A percentile compares a stretch with the other conserved stretches of the same genome.
phyloP scores from a whole-genome alignment of 768 basidiomycete genomes.

The Auriscalpium microsporum region DNA sequence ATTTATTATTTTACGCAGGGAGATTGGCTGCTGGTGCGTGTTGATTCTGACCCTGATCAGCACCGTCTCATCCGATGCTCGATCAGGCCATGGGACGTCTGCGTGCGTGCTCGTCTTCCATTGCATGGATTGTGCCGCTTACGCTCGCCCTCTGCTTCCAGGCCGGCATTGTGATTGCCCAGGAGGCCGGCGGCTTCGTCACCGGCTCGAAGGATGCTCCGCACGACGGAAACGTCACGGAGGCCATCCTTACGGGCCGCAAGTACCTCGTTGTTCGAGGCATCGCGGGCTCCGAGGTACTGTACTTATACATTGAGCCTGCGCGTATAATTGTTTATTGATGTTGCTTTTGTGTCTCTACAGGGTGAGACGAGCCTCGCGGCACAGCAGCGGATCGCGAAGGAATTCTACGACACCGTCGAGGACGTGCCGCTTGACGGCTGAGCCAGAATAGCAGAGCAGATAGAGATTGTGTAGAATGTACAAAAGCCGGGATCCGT shows the following conservation, averaged over 20 bases:
- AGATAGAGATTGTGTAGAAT: too few relatives aligned
- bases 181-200: constrained; percentile 79
- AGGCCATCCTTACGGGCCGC: constrained; percentile 65
- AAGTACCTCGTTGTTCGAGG: constrained; percentile 75
- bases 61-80: too few relatives aligned
- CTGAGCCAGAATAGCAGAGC: too few relatives aligned
- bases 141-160: constrained; percentile 15
- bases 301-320: constrained; percentile 28
- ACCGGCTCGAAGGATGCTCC: constrained; percentile 52
- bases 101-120: constrained; percentile 31
- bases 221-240: constrained; percentile 44
- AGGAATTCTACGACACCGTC: constrained; percentile 80
- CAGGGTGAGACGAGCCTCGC: constrained; percentile 55
- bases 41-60: too few relatives aligned
- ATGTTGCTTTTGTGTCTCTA: background rate
- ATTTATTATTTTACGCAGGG: constrained; percentile 44
- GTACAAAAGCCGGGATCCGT: too few relatives aligned
- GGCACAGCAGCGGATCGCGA: constrained; percentile 71
- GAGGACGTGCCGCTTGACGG: constrained; percentile 41
- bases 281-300: constrained; percentile 49
- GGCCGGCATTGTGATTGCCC: constrained; percentile 85
- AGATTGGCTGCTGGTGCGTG: constrained; percentile 66
- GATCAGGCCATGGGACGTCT: constrained; percentile 77
- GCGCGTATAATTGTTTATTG: constrained; percentile 1
- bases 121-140: background rate